Base-by-base conservation (phyloP, 73 alveolate genomes). In the Symbiodinium natans region DNA sequence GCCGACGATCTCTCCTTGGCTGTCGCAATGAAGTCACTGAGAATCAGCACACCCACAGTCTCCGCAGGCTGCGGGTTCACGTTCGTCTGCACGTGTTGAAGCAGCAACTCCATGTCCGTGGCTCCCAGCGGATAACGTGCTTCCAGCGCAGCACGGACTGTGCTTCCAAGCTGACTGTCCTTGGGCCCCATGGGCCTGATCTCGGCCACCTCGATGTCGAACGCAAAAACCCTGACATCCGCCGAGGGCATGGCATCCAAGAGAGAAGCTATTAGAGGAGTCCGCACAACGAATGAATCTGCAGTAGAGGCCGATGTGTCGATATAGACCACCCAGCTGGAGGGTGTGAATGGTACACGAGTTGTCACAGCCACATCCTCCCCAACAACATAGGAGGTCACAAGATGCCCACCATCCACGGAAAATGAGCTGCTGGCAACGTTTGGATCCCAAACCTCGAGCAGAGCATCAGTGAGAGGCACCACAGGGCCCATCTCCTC, bases 231-330 rank as follows among this genome's bases (percentile, higher is more conserved):
- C 63, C 46, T 27, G 41, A 90, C 77, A 40, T 63, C 86, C 36
- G 2, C 41, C 2, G 86, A 21, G 1, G 95, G 95, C 95, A 88
- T 41, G 36, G 77, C 86, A 25, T 25, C 74, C 86, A 88, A 40
- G 41, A 88, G 34, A 21, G 95, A 86, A 23, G 73, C 95, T 4
- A 88, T 88, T 43, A 88, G 27, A 11, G 86, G 86, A 88, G 74
- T 38, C 39, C 88, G 36, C 56, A 38, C 97, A 71, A 90, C 52
- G 54, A 73, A 68, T 4, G 97, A 71, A 31, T 90, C 97, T 34
- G 97, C 97, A 11, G 88, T 71, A 36, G 97, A 90, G 38, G 97
- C 97, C 0, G 97, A 90, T 42, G 97, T 90, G 52, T 90, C 97
- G 10, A 90, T n/a, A 33, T 90, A 90, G 21, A 90, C 56, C 15